Evolutionary conservation across 2,329 filamentous ascomycete species (phyloP), one percentile per base, ranked within the genome.

Genomic region (Pestalotiopsis fici): DNA sequence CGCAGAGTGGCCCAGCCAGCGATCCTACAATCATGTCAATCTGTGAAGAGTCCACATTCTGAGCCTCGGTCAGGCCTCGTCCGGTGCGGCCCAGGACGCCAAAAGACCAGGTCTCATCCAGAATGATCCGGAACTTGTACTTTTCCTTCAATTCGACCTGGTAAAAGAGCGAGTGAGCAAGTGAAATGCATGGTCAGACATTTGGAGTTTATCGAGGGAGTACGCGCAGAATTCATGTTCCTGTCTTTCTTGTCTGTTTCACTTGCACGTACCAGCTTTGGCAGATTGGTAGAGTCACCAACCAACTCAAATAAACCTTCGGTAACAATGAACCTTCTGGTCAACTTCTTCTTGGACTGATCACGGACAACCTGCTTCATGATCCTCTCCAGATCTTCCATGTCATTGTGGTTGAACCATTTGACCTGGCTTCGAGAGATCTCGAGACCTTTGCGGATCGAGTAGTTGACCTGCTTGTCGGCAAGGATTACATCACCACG

Each of bases 11-110:
- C 2, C 96, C 95, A 13, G 95, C 91, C 59, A 99, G 88, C 43
- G 94, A 97, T 56, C 97, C 96, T 64, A 98, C 88, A 72, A 99
- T 95, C 94, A 99, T 98, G 82, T 99, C 96, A 62, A 99, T 91
- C 77, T 97, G 93, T 11, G 91, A 89, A 0, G 95, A 90, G 78
- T 98, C 96, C 21, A 99, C 95, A 74, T 98, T 97, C 77, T 98
- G 96, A 5, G 95, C 93, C 83, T 99, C 97, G 0, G 96, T 98
- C 50, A 98, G 86, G 68, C 96, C 96, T 64, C 94, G 91, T 23
- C 96, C 97, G 28, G 94, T 97, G 69, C 94, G 88, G 60, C 96
- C 96, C 4, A 99, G 87, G 21, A 98, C 93, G 68, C 95, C 97
- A 78, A 98, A 99, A 1, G 95, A 98, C 91, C 93, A 97, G 1